Base-by-base conservation (phyloP, 1,284 basidiomycete genomes). In the Irpex sp. region DNA sequence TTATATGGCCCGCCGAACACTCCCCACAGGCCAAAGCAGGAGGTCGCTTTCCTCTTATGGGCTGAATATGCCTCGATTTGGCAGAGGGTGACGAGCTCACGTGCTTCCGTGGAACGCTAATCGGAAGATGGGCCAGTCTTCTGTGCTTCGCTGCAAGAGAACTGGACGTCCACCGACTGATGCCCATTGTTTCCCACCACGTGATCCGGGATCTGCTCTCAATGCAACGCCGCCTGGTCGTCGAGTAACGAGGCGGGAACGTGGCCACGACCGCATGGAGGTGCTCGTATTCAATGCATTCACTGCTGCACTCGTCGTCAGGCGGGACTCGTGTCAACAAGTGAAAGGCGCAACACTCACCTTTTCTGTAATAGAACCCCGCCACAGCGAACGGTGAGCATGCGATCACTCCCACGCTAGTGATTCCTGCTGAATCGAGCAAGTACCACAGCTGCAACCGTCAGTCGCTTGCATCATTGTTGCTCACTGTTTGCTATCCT, bases 1-100 rank as follows among this genome's bases (percentile, higher is more conserved):
- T 46, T 60, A 62, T 31, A 31, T 13, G 19, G n/a, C 31, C 31
- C 31, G 31, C 31, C 31, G 31, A 33, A 33, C 31, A 33, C 31
- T 33, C 31, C 31, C 31, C 31, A 33, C 31, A 33, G 33, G 43
- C 19, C 51, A 61, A 57, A 59, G 56, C 61, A 50, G 43, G 58
- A 63, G 47, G 33, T 59, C 60, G 51, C 43, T 35, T 55, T 55
- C 53, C 53, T 35, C 9, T 31, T 31, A n/a, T 13, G 53, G 8
- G 33, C 31, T 13, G 11, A 31, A 55, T 21, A 55, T 55, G 53
- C 53, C 53, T 35, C 11, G 53, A 55, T 55, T 55, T 9, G 53
- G 53, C 31, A 55, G 53, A 9, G 8, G 53, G 53, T 55, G 53
- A 35, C 11, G 31, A 17, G 15, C 31, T 36, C 53, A 55, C 53